These are phyloP conservation scores for Ogataea pini DNA, from an alignment of 805 yeast genomes.

Conservation along the genomic window DNA sequence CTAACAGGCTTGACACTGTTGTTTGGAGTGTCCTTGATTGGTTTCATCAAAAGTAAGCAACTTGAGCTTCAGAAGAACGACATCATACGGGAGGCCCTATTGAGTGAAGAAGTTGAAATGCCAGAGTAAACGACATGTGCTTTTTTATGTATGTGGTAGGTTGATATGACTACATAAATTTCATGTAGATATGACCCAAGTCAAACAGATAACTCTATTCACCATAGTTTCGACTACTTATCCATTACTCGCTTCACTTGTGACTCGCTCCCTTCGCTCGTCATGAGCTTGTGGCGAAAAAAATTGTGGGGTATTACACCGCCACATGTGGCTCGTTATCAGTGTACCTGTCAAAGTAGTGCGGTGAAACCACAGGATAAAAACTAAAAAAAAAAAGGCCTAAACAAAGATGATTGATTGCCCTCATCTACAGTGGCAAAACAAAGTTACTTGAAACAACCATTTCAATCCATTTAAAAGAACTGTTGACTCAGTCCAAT, in stretches of 20 bases:
- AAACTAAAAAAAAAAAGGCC: conserved; percentile 1
- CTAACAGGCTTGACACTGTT: conserved; percentile 57
- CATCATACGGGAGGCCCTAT: conserved; percentile 64
- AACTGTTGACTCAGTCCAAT: background rate
- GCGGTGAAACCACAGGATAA: background rate
- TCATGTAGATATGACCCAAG: no score
- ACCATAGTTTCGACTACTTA: no score
- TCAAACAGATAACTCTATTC: no score
- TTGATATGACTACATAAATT: no score
- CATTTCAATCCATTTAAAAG: background rate
- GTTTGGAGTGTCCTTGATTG: conserved; percentile 48
- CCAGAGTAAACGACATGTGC: conserved; percentile 40
- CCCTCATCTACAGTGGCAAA: conserved; percentile 5
- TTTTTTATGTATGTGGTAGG: no score
- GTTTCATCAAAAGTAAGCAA: conserved; percentile 44
- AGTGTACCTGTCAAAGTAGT: conserved; percentile 12
- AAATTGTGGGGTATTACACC: conserved; percentile 3
- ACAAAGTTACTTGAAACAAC: background rate
- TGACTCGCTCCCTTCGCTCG: no score
- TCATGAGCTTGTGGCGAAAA: background rate
- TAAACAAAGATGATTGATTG: conserved; percentile 1
- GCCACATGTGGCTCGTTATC: conserved; percentile 17
- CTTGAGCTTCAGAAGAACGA: conserved; percentile 47
- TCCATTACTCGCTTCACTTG: no score
- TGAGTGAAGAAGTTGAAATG: conserved; percentile 49